These are phyloP conservation scores for Tephrocybe sp. DNA, from an alignment of 768 basidiomycete species.

Conservation along the genomic window DNA sequence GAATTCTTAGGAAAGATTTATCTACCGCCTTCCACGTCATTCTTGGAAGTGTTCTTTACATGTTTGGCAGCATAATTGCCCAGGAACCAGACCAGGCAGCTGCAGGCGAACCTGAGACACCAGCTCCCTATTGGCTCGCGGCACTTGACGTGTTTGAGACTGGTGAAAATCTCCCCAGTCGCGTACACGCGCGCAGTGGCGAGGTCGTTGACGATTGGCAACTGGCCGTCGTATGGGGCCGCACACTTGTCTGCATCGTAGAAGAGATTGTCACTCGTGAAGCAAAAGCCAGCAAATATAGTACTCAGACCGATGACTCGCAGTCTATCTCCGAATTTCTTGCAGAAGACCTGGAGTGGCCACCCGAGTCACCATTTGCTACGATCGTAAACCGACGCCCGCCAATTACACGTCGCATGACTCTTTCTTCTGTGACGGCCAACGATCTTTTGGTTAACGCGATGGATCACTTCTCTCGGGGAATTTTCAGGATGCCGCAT, in stretches of 20 bases:
- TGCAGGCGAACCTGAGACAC: slow-evolving; percentile 49
- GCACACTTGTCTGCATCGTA: slow-evolving; percentile 59
- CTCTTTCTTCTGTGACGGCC: slow-evolving; percentile 37
- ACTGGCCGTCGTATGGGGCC: slow-evolving; percentile 66
- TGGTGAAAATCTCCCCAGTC: slow-evolving; percentile 58
- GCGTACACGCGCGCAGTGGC: slow-evolving; percentile 30
- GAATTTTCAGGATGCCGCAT: slow-evolving; percentile 72
- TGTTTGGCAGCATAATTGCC: slow-evolving; percentile 60
- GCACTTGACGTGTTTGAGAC: slow-evolving; percentile 71
- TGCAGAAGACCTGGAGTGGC: slow-evolving; percentile 47
- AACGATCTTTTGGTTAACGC: slow-evolving; percentile 58
- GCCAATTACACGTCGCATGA: slow-evolving; percentile 48
- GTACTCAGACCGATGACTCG: neutral
- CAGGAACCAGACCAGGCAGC: slow-evolving; percentile 48
- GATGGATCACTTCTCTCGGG: slow-evolving; percentile 67
- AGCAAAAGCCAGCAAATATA: slow-evolving; percentile 11
- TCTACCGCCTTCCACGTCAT: slow-evolving; percentile 67
- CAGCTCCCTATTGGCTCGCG: slow-evolving; percentile 61
- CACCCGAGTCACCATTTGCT: slow-evolving; percentile 49
- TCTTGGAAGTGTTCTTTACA: slow-evolving; percentile 60
- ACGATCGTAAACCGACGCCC: slow-evolving; percentile 46
- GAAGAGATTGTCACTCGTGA: slow-evolving; percentile 43
- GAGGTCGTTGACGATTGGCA: slow-evolving; percentile 58
- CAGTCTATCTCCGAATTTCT: slow-evolving; percentile 17
- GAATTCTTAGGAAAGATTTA: slow-evolving; percentile 45